A percentile compares a stretch with the other conserved stretches of the same genome.
These are phyloP conservation scores for Pugionium dolabratum DNA, from an alignment of 345 rosid species.

Conservation along the genomic window DNA sequence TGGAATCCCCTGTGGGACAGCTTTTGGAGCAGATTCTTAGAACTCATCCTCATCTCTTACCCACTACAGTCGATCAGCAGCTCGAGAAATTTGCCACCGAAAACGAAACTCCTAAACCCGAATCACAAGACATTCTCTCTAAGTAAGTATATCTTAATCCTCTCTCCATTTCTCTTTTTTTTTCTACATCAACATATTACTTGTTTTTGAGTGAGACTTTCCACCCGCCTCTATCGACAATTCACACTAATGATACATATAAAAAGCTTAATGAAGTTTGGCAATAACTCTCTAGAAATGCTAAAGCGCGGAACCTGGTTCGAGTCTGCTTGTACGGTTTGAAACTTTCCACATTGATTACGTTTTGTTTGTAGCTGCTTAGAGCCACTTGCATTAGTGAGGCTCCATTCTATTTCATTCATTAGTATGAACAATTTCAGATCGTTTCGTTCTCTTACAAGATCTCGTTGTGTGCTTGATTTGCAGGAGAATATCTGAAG, in stretches of 20 bases:
- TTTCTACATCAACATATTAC: background rate
- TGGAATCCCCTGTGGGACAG: slow-evolving; percentile 86
- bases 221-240: background rate
- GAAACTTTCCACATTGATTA: too few relatives aligned
- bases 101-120: slow-evolving; percentile 50
- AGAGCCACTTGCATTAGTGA: too few relatives aligned
- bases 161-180: background rate
- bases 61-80: slow-evolving; percentile 81
- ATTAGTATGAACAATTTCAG: background rate
- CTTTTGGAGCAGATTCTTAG: slow-evolving; percentile 71
- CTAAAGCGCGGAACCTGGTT: slow-evolving; percentile 3
- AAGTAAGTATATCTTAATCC: slow-evolving; percentile 48
- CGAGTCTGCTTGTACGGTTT: background rate
- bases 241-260: background rate
- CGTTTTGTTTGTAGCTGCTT: too few relatives aligned
- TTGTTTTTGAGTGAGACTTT: background rate
- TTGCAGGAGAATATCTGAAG: slow-evolving; percentile 84
- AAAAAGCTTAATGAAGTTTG: background rate
- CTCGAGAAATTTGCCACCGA: slow-evolving; percentile 74
- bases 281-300: background rate
- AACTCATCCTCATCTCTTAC: slow-evolving; percentile 88
- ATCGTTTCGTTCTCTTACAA: background rate
- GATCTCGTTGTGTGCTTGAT: background rate
- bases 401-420: background rate
- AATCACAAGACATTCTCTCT: slow-evolving; percentile 61